Percentiles rank a stretch among this genome's conserved stretches.
phyloP scores from a whole-genome alignment of 1,284 basidiomycete species.

The Quambalaria eucalypti region DNA sequence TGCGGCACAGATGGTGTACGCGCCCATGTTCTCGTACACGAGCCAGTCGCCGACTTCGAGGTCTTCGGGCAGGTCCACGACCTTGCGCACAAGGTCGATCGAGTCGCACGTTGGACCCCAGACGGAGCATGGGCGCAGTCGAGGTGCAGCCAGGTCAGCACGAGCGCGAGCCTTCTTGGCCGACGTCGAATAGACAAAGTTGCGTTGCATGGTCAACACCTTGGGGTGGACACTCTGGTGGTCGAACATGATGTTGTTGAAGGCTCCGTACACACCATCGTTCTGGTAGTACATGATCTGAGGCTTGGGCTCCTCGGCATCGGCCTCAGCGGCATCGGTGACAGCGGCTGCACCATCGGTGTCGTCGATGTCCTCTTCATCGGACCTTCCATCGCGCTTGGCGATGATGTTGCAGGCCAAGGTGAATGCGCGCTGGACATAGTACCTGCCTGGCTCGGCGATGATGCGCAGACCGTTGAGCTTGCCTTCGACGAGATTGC shows the following conservation, averaged over 20 bases:
- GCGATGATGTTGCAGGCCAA: constrained; percentile 92
- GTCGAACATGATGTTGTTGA: constrained; percentile 94
- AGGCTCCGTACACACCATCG: constrained; percentile 68
- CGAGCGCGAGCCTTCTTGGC: constrained; percentile 7
- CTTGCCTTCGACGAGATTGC: constrained; percentile 29
- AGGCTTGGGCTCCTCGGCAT: constrained; percentile 10
- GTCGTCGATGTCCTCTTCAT: constrained; percentile 7
- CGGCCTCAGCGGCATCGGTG: constrained; percentile 1
- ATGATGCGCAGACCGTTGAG: constrained; percentile 70
- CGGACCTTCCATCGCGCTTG: constrained; percentile 49
- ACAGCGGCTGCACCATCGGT: constrained; percentile 4
- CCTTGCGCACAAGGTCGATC: constrained; percentile 57
- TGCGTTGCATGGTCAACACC: constrained; percentile 55
- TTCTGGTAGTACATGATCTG: constrained; percentile 47
- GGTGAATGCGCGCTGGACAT: constrained; percentile 83
- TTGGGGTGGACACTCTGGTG: constrained; percentile 78
- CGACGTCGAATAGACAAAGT: constrained; percentile 45
- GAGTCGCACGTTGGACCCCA: constrained; percentile 76
- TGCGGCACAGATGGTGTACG: constrained; percentile 83
- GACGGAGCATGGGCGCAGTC: constrained; percentile 49
- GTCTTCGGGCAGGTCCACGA: constrained; percentile 30
- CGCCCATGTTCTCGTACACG: constrained; percentile 82
- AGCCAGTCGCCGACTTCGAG: constrained; percentile 69
- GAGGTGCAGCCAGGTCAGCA: constrained; percentile 5
- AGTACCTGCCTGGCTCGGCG: constrained; percentile 92